Conservation (phyloP, 495 filamentous ascomycete species). For the Trichoderma orchidacearum region DNA sequence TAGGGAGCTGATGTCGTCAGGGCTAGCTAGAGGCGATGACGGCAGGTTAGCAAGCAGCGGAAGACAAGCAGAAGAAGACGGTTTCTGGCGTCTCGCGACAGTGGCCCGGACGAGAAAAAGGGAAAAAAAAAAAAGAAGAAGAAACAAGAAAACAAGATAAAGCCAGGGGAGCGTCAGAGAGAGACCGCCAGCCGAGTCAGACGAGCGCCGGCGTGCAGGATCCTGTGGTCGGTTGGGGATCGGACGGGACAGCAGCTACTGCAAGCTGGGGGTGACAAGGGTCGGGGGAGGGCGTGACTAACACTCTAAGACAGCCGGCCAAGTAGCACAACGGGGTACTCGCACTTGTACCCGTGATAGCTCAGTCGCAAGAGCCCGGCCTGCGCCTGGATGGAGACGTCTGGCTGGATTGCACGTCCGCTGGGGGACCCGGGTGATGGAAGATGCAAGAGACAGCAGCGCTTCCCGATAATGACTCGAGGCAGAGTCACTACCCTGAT, state of each 20-base stretch:
- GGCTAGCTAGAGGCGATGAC: slow-evolving; percentile 2
- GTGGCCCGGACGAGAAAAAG: background rate
- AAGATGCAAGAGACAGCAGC: background rate
- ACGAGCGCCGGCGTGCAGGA: slow-evolving; percentile 1
- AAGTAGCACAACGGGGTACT: background rate
- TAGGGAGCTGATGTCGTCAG: slow-evolving; percentile 2
- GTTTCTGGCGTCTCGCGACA: background rate
- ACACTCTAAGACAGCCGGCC: background rate
- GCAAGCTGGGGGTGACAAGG: background rate
- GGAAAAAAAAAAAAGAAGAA: background rate
- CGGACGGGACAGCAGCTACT: background rate
- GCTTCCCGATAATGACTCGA: background rate
- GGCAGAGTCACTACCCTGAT: background rate
- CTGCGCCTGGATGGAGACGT: background rate
- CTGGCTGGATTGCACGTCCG: background rate
- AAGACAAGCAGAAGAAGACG: background rate
- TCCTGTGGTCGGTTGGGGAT: background rate
- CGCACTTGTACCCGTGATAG: background rate
- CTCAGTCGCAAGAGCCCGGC: background rate
- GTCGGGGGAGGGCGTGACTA: background rate
- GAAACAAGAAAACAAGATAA: background rate
- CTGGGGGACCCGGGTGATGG: background rate
- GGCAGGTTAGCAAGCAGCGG: slow-evolving; percentile 6
- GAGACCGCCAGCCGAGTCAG: background rate
- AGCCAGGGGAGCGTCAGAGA: background rate